Evolutionary conservation across 1,284 basidiomycete species (phyloP), one percentile per base, ranked within the genome.

Genomic region (Cystobasidium sp.): DNA sequence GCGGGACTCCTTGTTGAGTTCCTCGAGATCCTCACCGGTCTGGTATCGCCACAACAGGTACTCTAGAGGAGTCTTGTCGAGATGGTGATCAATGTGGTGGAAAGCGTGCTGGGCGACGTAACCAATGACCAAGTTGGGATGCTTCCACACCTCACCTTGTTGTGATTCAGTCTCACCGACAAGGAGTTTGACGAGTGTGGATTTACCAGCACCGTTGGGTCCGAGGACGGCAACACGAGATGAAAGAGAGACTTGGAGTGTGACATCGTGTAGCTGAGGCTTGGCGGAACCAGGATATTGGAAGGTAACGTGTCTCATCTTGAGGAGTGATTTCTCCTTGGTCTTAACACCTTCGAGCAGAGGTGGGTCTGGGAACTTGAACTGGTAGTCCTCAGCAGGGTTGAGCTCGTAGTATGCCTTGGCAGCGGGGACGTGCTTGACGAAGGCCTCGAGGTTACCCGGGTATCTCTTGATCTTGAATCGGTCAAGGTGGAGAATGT

Each of bases 1-100:
- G 79, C 94, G 92, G 83, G 85, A 90, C 74, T 91, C 93, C 88
- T 97, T 97, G 85, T 84, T 85, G 88, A 97, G 89, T 87, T 97
- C 94, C 86, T 97, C 94, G 82, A 97, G 85, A 87, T 97, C 94
- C 85, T 97, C 94, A 84, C 94, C 94, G 76, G 94, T 97, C 88
- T 97, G 94, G 89, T 97, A 97, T 86, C 94, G 94, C 93, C 94
- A 96, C 79, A 97, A 86, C 91, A 97, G 94, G 89, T 97, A 97
- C 86, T 97, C 93, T 81, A 97, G 90, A 72, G 95, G 93, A 47
- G 94, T 97, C 88, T 94, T 95, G 88, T 97, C 94, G 82, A 97
- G 92, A 84, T 97, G 94, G 84, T 93, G 86, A 84, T 97, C 94
- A 81, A 97, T 97, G 85, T 97, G 95, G 88, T 97, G 94, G 93